Evolutionary conservation across 805 yeast species (phyloP).

Genomic region (Cyberlindnera suaveolens): DNA sequence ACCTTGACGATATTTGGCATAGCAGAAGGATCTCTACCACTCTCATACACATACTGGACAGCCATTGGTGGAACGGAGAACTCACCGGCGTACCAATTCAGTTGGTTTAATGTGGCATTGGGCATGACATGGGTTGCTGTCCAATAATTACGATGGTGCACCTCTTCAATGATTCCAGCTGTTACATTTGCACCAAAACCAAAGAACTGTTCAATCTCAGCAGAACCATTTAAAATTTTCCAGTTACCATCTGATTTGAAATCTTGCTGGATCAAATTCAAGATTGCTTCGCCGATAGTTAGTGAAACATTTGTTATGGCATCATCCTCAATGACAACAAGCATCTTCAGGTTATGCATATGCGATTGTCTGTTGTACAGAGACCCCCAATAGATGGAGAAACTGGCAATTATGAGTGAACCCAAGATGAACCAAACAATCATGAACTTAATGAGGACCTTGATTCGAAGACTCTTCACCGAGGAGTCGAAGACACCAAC

Average conservation of each 20-base stretch:
- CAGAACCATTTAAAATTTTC: conserved; percentile 23
- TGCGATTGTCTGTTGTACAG: conserved; percentile 24
- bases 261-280: conserved; percentile 1
- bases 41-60: conserved; percentile 44
- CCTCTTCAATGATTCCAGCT: conserved; percentile 34
- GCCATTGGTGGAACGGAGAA: conserved; percentile 30
- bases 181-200: conserved; percentile 19
- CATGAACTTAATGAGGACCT: conserved; percentile 6
- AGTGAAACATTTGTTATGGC: conserved; percentile 15
- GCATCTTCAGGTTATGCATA: conserved; percentile 21
- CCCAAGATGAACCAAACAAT: conserved; percentile 26
- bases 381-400: conserved; percentile 35
- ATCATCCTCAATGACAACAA: conserved; percentile 30
- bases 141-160: conserved; percentile 60
- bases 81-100: conserved; percentile 4
- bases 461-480: conserved; percentile 8
- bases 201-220: conserved; percentile 19
- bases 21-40: conserved; percentile 55
- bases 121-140: conserved; percentile 46
- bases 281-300: conserved; percentile 24
- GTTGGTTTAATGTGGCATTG: conserved; percentile 23
- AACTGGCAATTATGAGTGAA: conserved; percentile 27
- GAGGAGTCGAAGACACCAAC: conserved; percentile 14
- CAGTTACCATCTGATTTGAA: conserved; percentile 32
- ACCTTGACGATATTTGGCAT: conserved; percentile 43